These are phyloP conservation scores for Clonostachys rosea DNA, from an alignment of 2,329 filamentous ascomycete species.

Conservation along the genomic window DNA sequence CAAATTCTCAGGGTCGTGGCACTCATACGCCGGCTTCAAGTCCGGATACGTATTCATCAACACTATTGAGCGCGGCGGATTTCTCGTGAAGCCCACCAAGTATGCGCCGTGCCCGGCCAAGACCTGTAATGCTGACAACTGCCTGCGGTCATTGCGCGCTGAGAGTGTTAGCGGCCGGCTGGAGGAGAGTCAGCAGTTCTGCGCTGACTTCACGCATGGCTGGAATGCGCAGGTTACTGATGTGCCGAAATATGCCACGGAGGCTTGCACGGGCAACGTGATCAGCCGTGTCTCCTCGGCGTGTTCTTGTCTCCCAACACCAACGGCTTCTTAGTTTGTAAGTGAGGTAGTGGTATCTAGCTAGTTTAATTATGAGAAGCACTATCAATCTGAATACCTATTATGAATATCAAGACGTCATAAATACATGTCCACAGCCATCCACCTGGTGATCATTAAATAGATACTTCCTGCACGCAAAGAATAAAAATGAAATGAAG, in stretches of 20 bases:
- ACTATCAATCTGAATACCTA: too few species aligned
- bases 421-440: too few species aligned
- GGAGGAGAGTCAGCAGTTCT: slow-evolving; percentile 7
- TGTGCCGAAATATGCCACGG: slow-evolving; percentile 2
- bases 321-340: slow-evolving; percentile 1
- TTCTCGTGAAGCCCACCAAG: slow-evolving; percentile 23
- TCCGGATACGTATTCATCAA: slow-evolving; percentile 35
- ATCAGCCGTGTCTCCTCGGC: slow-evolving; percentile 10
- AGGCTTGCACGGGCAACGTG: slow-evolving; percentile 4
- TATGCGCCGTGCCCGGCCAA: slow-evolving; percentile 10
- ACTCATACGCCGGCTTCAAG: slow-evolving; percentile 35
- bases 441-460: too few species aligned
- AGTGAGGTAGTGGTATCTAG: too few species aligned
- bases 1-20: slow-evolving; percentile 34
- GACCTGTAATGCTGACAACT: slow-evolving; percentile 7
- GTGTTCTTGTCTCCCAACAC: slow-evolving; percentile 10
- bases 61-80: slow-evolving; percentile 34
- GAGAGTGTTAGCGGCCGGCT: slow-evolving; percentile 3
- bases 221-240: slow-evolving; percentile 1
- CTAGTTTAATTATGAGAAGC: too few species aligned
- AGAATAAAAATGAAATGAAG: too few species aligned
- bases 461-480: too few species aligned
- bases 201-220: slow-evolving; percentile 1
- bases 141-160: slow-evolving; percentile 5
- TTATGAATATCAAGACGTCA: too few species aligned